Evolutionary conservation across 2,329 filamentous ascomycete species (phyloP).

Genomic region (Ascochyta pisi): DNA sequence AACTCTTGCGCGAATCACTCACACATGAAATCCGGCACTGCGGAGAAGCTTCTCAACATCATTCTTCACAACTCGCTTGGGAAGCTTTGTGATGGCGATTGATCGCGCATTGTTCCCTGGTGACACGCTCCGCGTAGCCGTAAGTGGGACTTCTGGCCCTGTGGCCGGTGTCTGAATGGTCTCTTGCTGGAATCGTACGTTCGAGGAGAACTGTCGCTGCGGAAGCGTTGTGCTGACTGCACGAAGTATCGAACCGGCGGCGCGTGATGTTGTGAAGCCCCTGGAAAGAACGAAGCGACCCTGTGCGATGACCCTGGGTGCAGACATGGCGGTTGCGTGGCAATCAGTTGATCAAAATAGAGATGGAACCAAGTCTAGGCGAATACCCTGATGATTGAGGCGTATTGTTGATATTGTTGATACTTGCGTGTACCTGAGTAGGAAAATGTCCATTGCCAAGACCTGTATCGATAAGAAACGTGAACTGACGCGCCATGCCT

Average conservation of each 20-base stretch:
- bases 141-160: conserved; percentile 10
- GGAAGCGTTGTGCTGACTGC: conserved; percentile 16
- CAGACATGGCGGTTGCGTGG: conserved; percentile 20
- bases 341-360: not conserved
- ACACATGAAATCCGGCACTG: conserved; percentile 28
- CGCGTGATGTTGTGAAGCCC: conserved; percentile 17
- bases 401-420: not conserved
- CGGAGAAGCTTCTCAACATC: conserved; percentile 24
- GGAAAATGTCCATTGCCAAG: conserved; percentile 6
- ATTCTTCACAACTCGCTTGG: conserved; percentile 11
- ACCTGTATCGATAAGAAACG: conserved; percentile 9
- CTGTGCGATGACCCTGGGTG: conserved; percentile 18
- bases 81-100: conserved; percentile 20
- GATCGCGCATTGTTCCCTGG: conserved; percentile 11
- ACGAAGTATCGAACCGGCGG: conserved; percentile 19
- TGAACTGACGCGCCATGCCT: not conserved
- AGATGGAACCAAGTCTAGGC: not conserved
- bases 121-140: not conserved
- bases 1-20: conserved; percentile 9
- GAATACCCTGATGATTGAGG: not conserved
- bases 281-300: conserved; percentile 21
- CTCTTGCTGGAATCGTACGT: conserved; percentile 8
- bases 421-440: not conserved
- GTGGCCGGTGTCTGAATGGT: conserved; percentile 13
- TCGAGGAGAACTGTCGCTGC: conserved; percentile 23